A percentile compares a stretch with the other conserved stretches of the same genome.
These are phyloP conservation scores for Nannizziopsis barbatae DNA, from an alignment of 2,329 filamentous ascomycete species.

Conservation along the genomic window DNA sequence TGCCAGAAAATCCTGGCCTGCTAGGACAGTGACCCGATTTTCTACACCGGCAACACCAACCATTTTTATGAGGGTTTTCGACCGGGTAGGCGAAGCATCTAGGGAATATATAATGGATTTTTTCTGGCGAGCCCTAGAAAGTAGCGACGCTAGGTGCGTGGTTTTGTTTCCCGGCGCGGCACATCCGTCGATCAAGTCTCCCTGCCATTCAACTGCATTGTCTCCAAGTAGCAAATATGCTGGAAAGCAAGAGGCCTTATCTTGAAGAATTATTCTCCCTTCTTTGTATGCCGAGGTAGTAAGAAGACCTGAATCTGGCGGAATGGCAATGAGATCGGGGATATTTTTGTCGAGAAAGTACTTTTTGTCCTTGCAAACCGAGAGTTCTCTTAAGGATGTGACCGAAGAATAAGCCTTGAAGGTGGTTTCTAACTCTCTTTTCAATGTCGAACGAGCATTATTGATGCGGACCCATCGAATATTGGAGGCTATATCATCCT, in stretches of 20 bases:
- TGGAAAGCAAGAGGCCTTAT: conserved; percentile 95
- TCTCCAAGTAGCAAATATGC: conserved; percentile 67
- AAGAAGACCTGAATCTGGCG: conserved; percentile 59
- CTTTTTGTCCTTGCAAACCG: conserved; percentile 34
- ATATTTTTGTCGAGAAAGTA: conserved; percentile 70
- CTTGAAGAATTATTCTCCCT: conserved; percentile 79
- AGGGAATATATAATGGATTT: conserved; percentile 41
- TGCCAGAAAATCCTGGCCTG: conserved; percentile 70
- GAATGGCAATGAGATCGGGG: conserved; percentile 70
- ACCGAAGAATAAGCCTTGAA: conserved; percentile 56
- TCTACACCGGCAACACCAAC: conserved; percentile 63
- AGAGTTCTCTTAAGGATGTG: conserved; percentile 46
- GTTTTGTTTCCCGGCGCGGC: conserved; percentile 97
- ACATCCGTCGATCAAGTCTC: conserved; percentile 81
- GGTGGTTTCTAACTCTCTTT: conserved; percentile 61
- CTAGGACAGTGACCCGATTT: conserved; percentile 53
- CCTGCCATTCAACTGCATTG: conserved; percentile 40
- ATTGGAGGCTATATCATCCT: conserved; percentile 36
- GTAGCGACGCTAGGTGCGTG: conserved; percentile 74
- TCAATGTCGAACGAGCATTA: conserved; percentile 57
- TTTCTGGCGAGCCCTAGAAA: conserved; percentile 31
- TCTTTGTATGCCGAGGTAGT: conserved; percentile 60
- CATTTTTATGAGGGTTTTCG: conserved; percentile 74
- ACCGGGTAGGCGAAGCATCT: conserved; percentile 41
- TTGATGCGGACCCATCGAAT: conserved; percentile 93